Evolutionary conservation across 768 basidiomycete genomes (phyloP).

Genomic region (Hortiboletus campestris): DNA sequence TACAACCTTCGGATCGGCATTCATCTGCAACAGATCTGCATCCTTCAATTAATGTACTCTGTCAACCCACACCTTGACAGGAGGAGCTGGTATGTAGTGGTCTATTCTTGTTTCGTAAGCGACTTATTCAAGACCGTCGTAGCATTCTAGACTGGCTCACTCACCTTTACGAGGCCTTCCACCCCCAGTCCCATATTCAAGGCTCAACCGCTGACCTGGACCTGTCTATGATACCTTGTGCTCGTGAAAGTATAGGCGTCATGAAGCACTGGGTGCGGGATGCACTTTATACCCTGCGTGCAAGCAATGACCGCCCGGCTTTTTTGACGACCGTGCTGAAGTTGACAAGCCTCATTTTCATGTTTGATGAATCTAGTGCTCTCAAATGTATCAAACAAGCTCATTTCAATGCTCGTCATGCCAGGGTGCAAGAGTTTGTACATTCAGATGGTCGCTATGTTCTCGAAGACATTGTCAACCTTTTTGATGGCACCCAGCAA

Average conservation of each 20-base stretch:
- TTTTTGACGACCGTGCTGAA: slow-evolving; percentile 45
- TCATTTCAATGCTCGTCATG: slow-evolving; percentile 14
- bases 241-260: slow-evolving; percentile 9
- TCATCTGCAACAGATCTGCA: slow-evolving; percentile 50
- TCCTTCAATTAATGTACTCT: slow-evolving; percentile 36
- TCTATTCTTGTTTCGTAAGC: too few relatives aligned
- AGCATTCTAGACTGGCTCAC: slow-evolving; percentile 38
- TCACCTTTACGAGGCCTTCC: slow-evolving; percentile 47
- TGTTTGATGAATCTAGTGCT: slow-evolving; percentile 36
- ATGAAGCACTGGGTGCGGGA: too few relatives aligned
- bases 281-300: slow-evolving; percentile 35
- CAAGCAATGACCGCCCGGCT: neutral
- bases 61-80: neutral
- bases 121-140: too few relatives aligned
- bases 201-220: slow-evolving; percentile 43
- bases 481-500: slow-evolving; percentile 23
- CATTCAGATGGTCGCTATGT: slow-evolving; percentile 22
- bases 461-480: slow-evolving; percentile 32
- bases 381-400: slow-evolving; percentile 35
- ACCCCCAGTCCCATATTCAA: slow-evolving; percentile 45
- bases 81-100: neutral
- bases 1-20: slow-evolving; percentile 43
- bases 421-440: neutral
- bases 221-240: slow-evolving; percentile 38
- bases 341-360: slow-evolving; percentile 36